Base-by-base conservation (phyloP, 208 protist species). In the Leptomonas pyrrhocoris region DNA sequence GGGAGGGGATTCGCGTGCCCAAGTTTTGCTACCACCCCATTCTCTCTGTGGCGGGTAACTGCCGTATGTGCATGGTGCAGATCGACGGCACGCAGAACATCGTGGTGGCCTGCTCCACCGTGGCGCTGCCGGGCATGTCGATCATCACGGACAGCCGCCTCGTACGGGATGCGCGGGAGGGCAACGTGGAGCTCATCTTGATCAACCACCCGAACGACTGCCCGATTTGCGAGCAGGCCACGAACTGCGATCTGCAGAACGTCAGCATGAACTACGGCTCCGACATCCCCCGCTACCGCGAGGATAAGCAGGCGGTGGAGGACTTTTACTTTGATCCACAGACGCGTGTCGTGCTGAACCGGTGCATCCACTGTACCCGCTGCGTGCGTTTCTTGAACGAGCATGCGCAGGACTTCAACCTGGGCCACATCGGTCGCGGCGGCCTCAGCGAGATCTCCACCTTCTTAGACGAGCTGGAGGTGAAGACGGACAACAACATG, bases 31-130 rank as follows among this genome's bases (percentile, higher is more conserved):
- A 97, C 79, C 90, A 97, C 74, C 92, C 92, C 11, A 86, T 95
- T 68, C 90, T 98, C 28, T 97, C 95, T 30, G 93, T 98, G 18
- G 96, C 96, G 11, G 98, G 98, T 58, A 99, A 99, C 86, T 99
- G 98, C 84, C 87, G 98, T 53, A 99, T 99, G 98, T 99, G 98
- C 77, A 90, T 99, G 53, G 98, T 99, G 62, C 96, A 99, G 83
- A 83, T 98, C 0, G 93, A 94, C 71, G 97, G 97, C 57, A 95
- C 94, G 51, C 91, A 96, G 74, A 99, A 98, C 82, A 86, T 98
- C 31, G 85, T 98, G 1, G 96, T 98, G n/a, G 89, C 96, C 11
- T 99, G 98, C 79, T 92, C 96, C 34, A 98, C 97, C n/a, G 96
- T 97, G 36, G 85, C 93, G 34, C 81, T 98, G 72, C 93, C 95